A percentile compares a stretch with the other conserved stretches of the same genome.
Evolutionary conservation across 768 basidiomycete species (phyloP).

Genomic region (Podaxis pistillaris): DNA sequence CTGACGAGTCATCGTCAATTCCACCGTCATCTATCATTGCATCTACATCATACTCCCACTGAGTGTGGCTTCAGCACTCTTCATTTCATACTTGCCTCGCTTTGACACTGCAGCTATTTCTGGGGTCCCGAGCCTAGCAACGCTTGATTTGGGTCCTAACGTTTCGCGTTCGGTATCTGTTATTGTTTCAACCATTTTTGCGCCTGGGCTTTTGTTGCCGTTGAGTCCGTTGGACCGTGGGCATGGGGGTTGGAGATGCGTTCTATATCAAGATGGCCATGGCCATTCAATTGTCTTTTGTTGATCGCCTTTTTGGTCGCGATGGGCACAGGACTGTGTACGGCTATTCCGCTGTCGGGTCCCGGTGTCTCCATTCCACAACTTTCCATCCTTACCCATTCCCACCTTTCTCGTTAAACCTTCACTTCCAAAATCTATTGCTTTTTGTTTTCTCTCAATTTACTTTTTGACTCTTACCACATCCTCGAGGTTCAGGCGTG

Average conservation of each 20-base stretch:
- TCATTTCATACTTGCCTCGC: neutral
- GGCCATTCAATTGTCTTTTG: neutral
- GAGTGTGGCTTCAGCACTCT: neutral
- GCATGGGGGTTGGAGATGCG: neutral
- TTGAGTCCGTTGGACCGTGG: slow-evolving; percentile 1
- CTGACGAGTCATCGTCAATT: neutral
- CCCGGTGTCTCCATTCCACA: neutral
- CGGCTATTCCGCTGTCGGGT: neutral
- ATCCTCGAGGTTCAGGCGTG: neutral
- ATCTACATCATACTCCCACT: neutral
- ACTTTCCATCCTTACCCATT: neutral
- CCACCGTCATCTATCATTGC: neutral
- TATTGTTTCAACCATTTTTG: slow-evolving; percentile 1
- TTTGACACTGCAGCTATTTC: neutral
- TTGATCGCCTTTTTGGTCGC: neutral
- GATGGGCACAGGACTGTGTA: neutral
- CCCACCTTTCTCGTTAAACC: neutral
- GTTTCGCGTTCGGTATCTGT: neutral
- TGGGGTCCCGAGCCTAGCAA: slow-evolving; percentile 1
- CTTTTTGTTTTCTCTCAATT: neutral
- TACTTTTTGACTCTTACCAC: neutral
- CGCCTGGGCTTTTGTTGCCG: neutral
- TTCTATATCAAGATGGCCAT: neutral
- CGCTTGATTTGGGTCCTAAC: neutral
- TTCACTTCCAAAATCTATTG: neutral